Evolutionary conservation across 1,139 yeast genomes (phyloP), one percentile per base, ranked within the genome.

Genomic region (Candida sanyaensis): DNA sequence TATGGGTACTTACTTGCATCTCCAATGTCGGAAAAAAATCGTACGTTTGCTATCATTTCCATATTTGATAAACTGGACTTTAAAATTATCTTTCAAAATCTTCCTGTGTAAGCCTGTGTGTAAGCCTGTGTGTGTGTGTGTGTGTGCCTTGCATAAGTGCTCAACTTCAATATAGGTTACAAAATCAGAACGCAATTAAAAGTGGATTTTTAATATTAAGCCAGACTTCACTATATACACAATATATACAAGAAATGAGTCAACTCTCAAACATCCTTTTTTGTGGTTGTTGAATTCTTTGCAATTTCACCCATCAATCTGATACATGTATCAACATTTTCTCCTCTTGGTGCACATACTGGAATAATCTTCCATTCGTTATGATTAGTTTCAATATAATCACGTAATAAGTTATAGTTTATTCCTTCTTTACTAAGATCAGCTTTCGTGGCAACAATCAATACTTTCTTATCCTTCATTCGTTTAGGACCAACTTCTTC

Each of bases 361-460:
- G 98, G 97, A 2, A 91, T 78, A 34, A 84, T 73, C 52, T 81
- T 80, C 96, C 96, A 90, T 0, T 64, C 69, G 26, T 54, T 59
- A 7, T 58, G 61, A 3, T 61, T 62, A 0, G 58, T 58, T 3
- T 64, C 64, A 33, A 81, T 78, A 56, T 69, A 81, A 1, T 65
- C 58, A 47, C 68, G 71, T 42, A 90, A 68, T 8, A 45, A 46
- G 1, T 45, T 44, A 57, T 69, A 90, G 44, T 72, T 78, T 27
- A 66, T 72, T 39, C 77, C 71, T 27, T 83, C 68, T 2, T 69
- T 77, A 38, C 76, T 80, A 27, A 89, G 62, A 63, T 93, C 99
- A 1, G 97, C 98, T 64, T 93, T 93, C 12, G 97, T 91, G 13
- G 95, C 97, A 13, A 91, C 89, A 12, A 93, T 82, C 49, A 92